A percentile compares a stretch with the other conserved stretches of the same genome.
These are phyloP conservation scores for Microcyclosporella mali DNA, from an alignment of 2,329 filamentous ascomycete genomes.

Conservation along the genomic window DNA sequence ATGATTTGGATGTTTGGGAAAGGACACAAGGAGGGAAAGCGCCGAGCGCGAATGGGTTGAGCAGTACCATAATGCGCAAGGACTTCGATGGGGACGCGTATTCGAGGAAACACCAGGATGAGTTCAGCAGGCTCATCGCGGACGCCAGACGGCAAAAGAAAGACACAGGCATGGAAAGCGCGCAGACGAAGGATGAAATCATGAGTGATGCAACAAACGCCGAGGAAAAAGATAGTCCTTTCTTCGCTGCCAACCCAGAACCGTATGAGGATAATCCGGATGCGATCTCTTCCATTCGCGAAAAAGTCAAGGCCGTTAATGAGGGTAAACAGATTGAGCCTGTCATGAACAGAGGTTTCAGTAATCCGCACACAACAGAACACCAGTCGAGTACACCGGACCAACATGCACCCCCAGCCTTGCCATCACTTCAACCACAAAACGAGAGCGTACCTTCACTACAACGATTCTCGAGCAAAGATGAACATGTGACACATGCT, in stretches of 20 bases:
- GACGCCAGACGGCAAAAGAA: conserved; percentile 58
- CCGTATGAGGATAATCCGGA: conserved; percentile 24
- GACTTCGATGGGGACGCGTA: conserved; percentile 79
- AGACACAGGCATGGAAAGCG: conserved; percentile 15
- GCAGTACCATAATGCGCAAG: conserved; percentile 64
- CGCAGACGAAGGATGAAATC: conserved; percentile 5
- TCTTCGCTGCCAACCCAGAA: conserved; percentile 2
- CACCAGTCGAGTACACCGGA: background rate
- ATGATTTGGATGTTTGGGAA: conserved; percentile 82
- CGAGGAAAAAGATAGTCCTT: conserved; percentile 15
- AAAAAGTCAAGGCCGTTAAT: conserved; percentile 24
- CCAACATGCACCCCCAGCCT: background rate
- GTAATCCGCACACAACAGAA: conserved; percentile 1
- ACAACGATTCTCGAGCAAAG: conserved; percentile 9
- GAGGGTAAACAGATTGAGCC: conserved; percentile 14
- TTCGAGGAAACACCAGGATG: conserved; percentile 63
- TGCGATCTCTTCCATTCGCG: conserved; percentile 20
- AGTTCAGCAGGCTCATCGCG: conserved; percentile 75
- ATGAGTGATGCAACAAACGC: conserved; percentile 7
- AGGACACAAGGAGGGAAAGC: conserved; percentile 65
- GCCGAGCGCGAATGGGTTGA: conserved; percentile 35
- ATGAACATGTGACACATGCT: conserved; percentile 18
- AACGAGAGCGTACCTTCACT: background rate
- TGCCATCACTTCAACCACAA: too few relatives aligned
- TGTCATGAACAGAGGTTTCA: conserved; percentile 20